Evolutionary conservation across 768 basidiomycete species (phyloP), one percentile per base, ranked within the genome.

Genomic region (Neoboletus subvelutipes): DNA sequence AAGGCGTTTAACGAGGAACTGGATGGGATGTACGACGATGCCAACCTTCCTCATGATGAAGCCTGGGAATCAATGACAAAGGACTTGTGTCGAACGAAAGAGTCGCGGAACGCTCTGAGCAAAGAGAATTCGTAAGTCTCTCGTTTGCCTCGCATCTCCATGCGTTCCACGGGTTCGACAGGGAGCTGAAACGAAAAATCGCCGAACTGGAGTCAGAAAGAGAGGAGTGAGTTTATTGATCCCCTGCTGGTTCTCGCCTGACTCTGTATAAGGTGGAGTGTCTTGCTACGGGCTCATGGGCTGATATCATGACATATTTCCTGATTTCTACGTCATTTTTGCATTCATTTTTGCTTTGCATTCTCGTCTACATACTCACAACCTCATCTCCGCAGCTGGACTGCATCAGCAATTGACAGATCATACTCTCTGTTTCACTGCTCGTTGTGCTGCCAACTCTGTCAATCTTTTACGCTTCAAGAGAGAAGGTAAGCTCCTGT

Each of bases 1-100:
- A 59, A 95, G 93, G 90, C 92, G 3, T 95, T 97, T 76, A 96
- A 97, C 69, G 92, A 94, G 67, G 94, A 96, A 69, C 79, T 97
- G 33, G 93, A 94, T 61, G 85, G 83, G 18, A 92, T 96, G 90
- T 96, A 86, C 72, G 87, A 88, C 50, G 92, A 94, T 56, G 83
- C 83, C 28, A 83, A 88, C 57, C 81, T 95, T 48, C 92, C 94
- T 12, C 84, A 86, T 22, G 84, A 87, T 47, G 90, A 94, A 64
- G 92, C 92, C 2, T 94, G 89, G 84, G 69, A 75, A n/a, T 87
- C 87, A 1, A 80, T 96, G 79, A 80, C 84, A 28, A 75, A 76
- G 42, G 92, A 95, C 67, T 75, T 95, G 50, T 78, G 83, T 60
- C 70, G 80, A 58, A 85, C 91, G 17, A 96, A 94, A 72, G 86